Evolutionary conservation across 2,329 filamentous ascomycete genomes (phyloP), one percentile per base, ranked within the genome.

Genomic region (Beauveria sp.): DNA sequence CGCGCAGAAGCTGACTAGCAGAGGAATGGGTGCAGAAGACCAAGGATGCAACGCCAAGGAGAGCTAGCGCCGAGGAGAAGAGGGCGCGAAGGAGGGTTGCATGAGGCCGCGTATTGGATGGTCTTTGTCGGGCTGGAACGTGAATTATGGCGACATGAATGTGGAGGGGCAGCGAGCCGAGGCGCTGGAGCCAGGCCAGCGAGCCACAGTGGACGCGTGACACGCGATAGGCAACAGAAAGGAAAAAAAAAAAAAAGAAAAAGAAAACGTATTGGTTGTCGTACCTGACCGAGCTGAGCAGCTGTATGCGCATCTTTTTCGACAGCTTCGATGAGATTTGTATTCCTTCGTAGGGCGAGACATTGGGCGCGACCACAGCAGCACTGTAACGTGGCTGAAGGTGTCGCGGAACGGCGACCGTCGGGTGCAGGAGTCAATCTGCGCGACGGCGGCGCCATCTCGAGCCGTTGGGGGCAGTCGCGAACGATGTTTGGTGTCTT

Each of bases 231-330:
- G 61, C 59, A 53, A 60, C 52, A 52, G 50, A 59, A 52, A 57
- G 30, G 26, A 34, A 10, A 10, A 8, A 42, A 67, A 40, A 52
- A 56, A 59, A 18, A 61, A 63, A 40, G 42, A 54, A 68, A 65
- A 65, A 20, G 22, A 42, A 53, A 46, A 12, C 58, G 59, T 65
- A 64, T 18, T 18, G 65, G 65, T 82, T 64, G 63, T 66, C 90
- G 72, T 88, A 97, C 93, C 89, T 97, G 90, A 66, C 95, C 95
- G 69, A 97, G 83, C 72, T 89, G 84, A 54, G 92, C 95, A 46
- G 95, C 95, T 58, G 86, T 91, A 68, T 87, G 86, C 59, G 97
- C 89, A 77, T 97, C 91, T 68, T 88, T 89, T 76, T 98, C 93
- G 66, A 98, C 82, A 64, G 85, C 88, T 67, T 91, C 87, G 52